phyloP scores from a whole-genome alignment of 179 eudicot genomes.

The Beta macrorhiza region DNA sequence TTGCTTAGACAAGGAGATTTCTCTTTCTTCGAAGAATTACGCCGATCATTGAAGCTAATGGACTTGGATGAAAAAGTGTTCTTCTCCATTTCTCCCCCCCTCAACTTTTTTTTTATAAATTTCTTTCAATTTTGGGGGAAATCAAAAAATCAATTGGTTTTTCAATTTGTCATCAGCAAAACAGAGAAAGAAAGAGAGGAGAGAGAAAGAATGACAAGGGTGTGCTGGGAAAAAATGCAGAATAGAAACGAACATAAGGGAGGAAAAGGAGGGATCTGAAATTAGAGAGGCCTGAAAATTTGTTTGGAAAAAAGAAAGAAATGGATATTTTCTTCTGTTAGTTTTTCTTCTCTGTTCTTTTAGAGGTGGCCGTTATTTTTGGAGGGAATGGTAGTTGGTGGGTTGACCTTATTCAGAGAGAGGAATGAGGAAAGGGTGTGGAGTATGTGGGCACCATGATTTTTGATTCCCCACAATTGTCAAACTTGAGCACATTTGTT shows the following conservation, averaged over 20 bases:
- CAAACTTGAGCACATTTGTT: conserved; percentile 10
- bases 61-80: conserved; percentile 29
- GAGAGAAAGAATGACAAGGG: background rate
- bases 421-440: background rate
- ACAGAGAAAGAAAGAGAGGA: background rate
- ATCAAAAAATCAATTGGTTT: background rate
- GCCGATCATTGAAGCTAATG: conserved; percentile 29
- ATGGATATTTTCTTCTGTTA: background rate
- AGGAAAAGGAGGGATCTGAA: conserved; percentile 5
- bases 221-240: background rate
- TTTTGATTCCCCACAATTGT: background rate
- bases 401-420: conserved; percentile 17
- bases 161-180: conserved; percentile 14
- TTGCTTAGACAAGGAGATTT: conserved; percentile 19
- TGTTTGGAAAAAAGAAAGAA: background rate
- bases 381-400: conserved; percentile 32
- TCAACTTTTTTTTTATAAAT: background rate
- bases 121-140: background rate
- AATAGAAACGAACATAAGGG: conserved; percentile 18
- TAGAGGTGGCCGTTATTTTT: conserved; percentile 24
- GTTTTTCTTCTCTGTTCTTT: background rate
- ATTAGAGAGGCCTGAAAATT: background rate
- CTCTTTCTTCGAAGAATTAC: background rate
- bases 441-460: conserved; percentile 24
- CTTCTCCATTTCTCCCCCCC: conserved; percentile 22